Evolutionary conservation across 202 grass and related monocot species (phyloP).

Genomic region (Panicum hallii): DNA sequence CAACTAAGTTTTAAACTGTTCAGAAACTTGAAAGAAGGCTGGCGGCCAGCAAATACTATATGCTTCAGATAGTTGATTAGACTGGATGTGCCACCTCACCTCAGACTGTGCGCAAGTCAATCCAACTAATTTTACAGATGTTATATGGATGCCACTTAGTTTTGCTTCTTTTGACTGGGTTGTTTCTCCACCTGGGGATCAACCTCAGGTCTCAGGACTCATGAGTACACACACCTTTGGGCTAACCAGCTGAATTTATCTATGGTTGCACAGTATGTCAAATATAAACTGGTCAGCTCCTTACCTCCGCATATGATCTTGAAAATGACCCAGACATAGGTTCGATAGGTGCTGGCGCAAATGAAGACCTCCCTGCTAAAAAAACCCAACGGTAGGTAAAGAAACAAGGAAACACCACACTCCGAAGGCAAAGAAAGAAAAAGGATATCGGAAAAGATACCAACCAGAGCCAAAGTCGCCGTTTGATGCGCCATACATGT

Average conservation of each 20-base stretch:
- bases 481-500: conserved; percentile 53
- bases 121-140: conserved; percentile 31
- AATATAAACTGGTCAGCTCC: background rate
- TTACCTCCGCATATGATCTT: conserved; percentile 52
- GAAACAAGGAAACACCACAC: background rate
- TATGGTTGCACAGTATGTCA: background rate
- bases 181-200: background rate
- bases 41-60: background rate
- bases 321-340: conserved; percentile 48
- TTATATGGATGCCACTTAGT: background rate
- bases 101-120: background rate
- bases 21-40: conserved; percentile 5
- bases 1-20: conserved; percentile 9
- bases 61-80: background rate
- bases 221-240: background rate
- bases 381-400: conserved; percentile 14
- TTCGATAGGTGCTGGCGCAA: conserved; percentile 52
- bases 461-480: conserved; percentile 57
- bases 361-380: conserved; percentile 64
- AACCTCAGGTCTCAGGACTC: background rate
- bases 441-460: conserved; percentile 30
- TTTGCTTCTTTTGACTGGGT: background rate
- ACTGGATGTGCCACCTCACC: conserved; percentile 14
- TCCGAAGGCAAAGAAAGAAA: background rate
- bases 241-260: background rate